A percentile compares a stretch with the other conserved stretches of the same genome.
These are phyloP conservation scores for Daedaleopsis nitida DNA, from an alignment of 768 basidiomycete species.

Conservation along the genomic window DNA sequence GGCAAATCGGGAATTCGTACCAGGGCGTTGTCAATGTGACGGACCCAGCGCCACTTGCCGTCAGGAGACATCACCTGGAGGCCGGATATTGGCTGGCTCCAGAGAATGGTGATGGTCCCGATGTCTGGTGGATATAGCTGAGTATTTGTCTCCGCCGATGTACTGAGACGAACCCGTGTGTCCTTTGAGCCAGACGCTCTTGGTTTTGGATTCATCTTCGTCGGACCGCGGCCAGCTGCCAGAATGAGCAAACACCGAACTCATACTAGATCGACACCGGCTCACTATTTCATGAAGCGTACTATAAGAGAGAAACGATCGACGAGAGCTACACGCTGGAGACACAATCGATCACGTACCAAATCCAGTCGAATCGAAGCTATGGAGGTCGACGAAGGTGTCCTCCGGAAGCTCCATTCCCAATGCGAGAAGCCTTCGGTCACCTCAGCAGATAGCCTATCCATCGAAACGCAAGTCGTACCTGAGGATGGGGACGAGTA, in stretches of 20 bases:
- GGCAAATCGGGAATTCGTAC: slow-evolving; percentile 18
- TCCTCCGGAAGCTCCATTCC: slow-evolving; percentile 51
- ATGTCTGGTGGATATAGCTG: slow-evolving; percentile 2
- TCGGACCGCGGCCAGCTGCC: slow-evolving; percentile 34
- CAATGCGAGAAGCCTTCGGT: slow-evolving; percentile 40
- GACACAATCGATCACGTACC: slow-evolving; percentile 24
- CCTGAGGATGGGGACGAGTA: slow-evolving; percentile 51
- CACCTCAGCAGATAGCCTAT: not conserved
- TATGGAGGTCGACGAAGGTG: slow-evolving; percentile 42
- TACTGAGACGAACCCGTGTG: slow-evolving; percentile 31
- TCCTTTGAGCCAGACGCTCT: slow-evolving; percentile 39
- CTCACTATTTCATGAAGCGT: slow-evolving; percentile 27
- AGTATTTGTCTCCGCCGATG: not conserved
- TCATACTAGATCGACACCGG: not conserved
- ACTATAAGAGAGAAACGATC: not conserved
- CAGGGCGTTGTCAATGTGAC: slow-evolving; percentile 35
- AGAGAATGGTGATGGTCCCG: slow-evolving; percentile 34
- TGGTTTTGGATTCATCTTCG: slow-evolving; percentile 34
- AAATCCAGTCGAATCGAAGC: slow-evolving; percentile 41
- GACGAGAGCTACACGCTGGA: not conserved
- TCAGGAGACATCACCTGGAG: slow-evolving; percentile 36
- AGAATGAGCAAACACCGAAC: not conserved
- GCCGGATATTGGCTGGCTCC: slow-evolving; percentile 39
- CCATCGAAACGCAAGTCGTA: not conserved
- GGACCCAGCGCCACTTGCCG: slow-evolving; percentile 37